Evolutionary conservation across 352 stramenopile genomes (phyloP).

Genomic region (Phytophthora vignae): DNA sequence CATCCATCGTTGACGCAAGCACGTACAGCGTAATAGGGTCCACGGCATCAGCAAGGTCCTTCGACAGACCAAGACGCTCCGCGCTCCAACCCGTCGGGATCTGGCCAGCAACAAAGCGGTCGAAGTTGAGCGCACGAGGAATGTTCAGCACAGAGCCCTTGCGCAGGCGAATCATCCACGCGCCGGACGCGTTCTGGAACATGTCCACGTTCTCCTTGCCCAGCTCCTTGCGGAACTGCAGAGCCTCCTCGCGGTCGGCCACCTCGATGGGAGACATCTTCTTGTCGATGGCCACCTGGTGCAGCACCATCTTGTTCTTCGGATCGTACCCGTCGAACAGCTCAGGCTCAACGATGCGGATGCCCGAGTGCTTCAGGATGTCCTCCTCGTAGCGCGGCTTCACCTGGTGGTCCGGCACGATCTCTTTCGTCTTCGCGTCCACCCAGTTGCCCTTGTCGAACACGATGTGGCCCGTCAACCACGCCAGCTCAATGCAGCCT

Average conservation of each 20-base stretch:
- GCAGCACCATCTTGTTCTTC: constrained; percentile 87
- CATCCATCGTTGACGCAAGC: constrained; percentile 81
- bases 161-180: constrained; percentile 87
- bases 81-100: constrained; percentile 91
- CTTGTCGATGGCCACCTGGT: constrained; percentile 90
- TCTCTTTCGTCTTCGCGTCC: constrained; percentile 83
- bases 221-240: constrained; percentile 82
- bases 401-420: constrained; percentile 77
- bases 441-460: constrained; percentile 88
- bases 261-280: constrained; percentile 91
- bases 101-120: constrained; percentile 89
- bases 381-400: constrained; percentile 87
- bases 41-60: constrained; percentile 82
- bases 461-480: constrained; percentile 84
- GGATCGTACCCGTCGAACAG: constrained; percentile 91
- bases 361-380: constrained; percentile 81
- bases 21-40: constrained; percentile 85
- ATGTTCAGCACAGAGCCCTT: constrained; percentile 88
- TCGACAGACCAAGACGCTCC: constrained; percentile 80
- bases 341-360: constrained; percentile 87
- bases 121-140: constrained; percentile 78
- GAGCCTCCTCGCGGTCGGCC: constrained; percentile 81
- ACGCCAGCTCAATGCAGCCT: constrained; percentile 91
- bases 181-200: constrained; percentile 69
- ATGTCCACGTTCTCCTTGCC: constrained; percentile 87